These are phyloP conservation scores for Ophiobolus disseminans DNA, from an alignment of 2,329 filamentous ascomycete species.

Conservation along the genomic window DNA sequence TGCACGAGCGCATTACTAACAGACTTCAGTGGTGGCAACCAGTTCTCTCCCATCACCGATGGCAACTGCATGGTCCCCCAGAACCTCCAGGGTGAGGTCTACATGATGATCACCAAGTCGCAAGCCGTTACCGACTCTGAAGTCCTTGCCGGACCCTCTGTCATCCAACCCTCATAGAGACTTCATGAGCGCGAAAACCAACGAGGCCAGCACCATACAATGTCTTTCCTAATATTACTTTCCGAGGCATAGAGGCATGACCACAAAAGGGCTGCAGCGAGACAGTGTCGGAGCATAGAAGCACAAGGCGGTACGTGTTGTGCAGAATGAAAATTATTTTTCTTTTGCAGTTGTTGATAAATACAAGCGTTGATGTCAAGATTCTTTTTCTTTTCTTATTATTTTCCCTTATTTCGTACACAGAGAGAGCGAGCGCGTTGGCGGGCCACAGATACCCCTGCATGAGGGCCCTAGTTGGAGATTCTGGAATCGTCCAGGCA, in stretches of 20 bases:
- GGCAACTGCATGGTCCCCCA: constrained; percentile 68
- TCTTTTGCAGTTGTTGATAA: constrained; percentile 46
- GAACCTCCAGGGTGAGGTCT: constrained; percentile 68
- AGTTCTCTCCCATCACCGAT: constrained; percentile 64
- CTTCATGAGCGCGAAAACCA: constrained; percentile 2
- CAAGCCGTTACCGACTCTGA: constrained; percentile 52
- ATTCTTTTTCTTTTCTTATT: constrained; percentile 22
- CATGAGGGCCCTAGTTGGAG: constrained; percentile 8
- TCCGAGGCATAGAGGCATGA: constrained; percentile 1
- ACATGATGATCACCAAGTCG: constrained; percentile 68
- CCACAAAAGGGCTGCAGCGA: not conserved
- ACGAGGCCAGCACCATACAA: constrained; percentile 4
- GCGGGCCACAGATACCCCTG: constrained; percentile 20
- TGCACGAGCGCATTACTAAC: constrained; percentile 31
- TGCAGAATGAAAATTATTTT: constrained; percentile 23
- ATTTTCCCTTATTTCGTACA: constrained; percentile 12
- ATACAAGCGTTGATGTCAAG: constrained; percentile 47
- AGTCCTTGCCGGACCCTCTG: constrained; percentile 64
- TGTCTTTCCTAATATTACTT: constrained; percentile 6
- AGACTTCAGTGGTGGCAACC: constrained; percentile 38
- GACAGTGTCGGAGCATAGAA: constrained; percentile 6
- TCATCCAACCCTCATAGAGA: constrained; percentile 49
- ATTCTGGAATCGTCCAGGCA: constrained; percentile 18
- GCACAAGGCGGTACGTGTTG: constrained; percentile 28
- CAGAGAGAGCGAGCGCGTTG: constrained; percentile 1